Evolutionary conservation across 2,329 filamentous ascomycete genomes (phyloP).

Genomic region (Geosmithia putterillii): DNA sequence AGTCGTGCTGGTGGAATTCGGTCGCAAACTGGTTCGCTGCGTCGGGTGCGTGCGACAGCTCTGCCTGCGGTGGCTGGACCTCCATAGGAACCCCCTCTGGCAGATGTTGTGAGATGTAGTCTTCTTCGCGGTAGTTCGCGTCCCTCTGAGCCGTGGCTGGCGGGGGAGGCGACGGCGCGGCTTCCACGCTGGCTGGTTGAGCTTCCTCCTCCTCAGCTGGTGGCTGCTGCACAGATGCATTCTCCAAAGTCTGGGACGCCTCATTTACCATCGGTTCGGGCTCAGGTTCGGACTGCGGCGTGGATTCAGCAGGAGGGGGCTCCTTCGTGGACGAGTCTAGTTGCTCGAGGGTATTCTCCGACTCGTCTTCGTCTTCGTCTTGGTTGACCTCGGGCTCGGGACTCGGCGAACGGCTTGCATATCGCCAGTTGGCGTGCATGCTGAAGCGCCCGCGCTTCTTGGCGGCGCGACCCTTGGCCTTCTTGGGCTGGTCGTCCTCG

Average conservation of each 20-base stretch:
- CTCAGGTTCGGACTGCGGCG: too few species aligned
- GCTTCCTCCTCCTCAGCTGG: neutral
- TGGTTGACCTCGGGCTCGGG: conserved; percentile 40
- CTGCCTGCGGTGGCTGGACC: neutral
- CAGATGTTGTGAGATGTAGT: neutral
- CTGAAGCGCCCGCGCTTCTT: conserved; percentile 53
- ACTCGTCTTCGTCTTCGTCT: neutral
- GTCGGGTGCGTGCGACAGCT: too few species aligned
- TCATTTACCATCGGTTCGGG: conserved; percentile 3
- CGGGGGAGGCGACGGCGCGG: neutral
- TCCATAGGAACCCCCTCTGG: neutral
- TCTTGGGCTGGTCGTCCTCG: conserved; percentile 20
- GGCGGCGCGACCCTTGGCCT: conserved; percentile 14
- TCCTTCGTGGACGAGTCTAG: neutral
- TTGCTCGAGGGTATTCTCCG: conserved; percentile 5
- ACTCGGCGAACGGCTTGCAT: conserved; percentile 58
- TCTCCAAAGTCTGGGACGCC: neutral
- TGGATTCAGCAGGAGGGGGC: neutral
- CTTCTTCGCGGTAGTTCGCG: neutral
- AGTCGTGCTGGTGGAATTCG: neutral
- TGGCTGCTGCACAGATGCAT: neutral
- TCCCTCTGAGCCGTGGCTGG: neutral
- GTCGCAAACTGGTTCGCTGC: neutral
- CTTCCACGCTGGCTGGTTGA: neutral
- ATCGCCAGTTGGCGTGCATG: conserved; percentile 59